Evolutionary conservation across 2,329 filamentous ascomycete genomes (phyloP).

Genomic region (Claviceps digitariae): DNA sequence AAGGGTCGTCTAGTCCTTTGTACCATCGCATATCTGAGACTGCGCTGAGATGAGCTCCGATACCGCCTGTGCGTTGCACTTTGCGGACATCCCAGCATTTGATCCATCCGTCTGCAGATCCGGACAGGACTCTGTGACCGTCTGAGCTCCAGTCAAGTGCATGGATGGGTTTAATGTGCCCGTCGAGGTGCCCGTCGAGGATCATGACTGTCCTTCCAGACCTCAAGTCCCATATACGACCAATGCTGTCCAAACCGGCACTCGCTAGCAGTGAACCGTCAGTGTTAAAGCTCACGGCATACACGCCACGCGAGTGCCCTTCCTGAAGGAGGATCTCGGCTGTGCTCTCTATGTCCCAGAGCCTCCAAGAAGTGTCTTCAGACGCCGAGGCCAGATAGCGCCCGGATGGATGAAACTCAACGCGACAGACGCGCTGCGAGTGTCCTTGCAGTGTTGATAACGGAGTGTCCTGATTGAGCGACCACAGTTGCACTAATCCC

Average conservation of each 20-base stretch:
- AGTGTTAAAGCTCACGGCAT: slow-evolving; percentile 74
- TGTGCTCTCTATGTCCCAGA: slow-evolving; percentile 85
- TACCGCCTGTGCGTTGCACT: slow-evolving; percentile 67
- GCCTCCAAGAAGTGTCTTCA: slow-evolving; percentile 89
- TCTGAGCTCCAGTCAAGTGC: slow-evolving; percentile 86
- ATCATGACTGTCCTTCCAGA: slow-evolving; percentile 94
- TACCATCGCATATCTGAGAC: slow-evolving; percentile 92
- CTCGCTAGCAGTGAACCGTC: slow-evolving; percentile 86
- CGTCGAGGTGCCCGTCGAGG: slow-evolving; percentile 71
- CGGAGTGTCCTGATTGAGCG: slow-evolving; percentile 72
- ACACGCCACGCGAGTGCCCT: slow-evolving; percentile 89
- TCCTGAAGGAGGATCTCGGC: slow-evolving; percentile 81
- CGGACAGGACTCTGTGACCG: slow-evolving; percentile 82
- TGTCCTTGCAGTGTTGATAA: slow-evolving; percentile 73
- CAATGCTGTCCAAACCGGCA: slow-evolving; percentile 88
- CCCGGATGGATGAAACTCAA: slow-evolving; percentile 90
- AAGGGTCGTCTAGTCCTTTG: slow-evolving; percentile 68
- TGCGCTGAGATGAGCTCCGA: slow-evolving; percentile 82
- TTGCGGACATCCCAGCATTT: slow-evolving; percentile 97
- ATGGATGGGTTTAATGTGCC: slow-evolving; percentile 80
- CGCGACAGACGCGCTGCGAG: slow-evolving; percentile 72
- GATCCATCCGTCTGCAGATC: slow-evolving; percentile 86
- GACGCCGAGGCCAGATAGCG: slow-evolving; percentile 84
- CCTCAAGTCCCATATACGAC: slow-evolving; percentile 86
- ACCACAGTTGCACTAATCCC: slow-evolving; percentile 81